Evolutionary conservation across 257 asterid species (phyloP).

Genomic region (Solanum lignicaule): DNA sequence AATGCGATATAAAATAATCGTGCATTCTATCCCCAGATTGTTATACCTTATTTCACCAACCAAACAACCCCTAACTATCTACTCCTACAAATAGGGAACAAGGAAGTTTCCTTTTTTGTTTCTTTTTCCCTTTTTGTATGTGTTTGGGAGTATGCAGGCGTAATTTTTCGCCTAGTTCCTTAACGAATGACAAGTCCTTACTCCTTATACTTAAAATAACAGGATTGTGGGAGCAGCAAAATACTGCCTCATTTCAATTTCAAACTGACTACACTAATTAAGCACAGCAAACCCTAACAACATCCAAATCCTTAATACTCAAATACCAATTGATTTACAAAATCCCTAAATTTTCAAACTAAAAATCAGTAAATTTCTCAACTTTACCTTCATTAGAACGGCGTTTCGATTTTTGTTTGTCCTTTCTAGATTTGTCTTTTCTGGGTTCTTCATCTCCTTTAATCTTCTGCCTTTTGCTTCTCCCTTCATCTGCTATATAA

Average conservation of each 20-base stretch:
- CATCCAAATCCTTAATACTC: not conserved
- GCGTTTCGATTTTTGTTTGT: conserved; percentile 33
- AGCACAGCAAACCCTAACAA: not conserved
- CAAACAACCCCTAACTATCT: not conserved
- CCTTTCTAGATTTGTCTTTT: not conserved
- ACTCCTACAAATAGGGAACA: no score
- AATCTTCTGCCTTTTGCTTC: not conserved
- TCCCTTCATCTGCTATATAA: conserved; percentile 10
- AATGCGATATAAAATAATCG: not conserved
- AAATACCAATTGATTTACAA: not conserved
- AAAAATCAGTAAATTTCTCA: not conserved
- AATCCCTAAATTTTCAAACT: not conserved
- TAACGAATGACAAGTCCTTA: not conserved
- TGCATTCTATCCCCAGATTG: no score
- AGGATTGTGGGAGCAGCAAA: not conserved
- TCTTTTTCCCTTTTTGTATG: no score
- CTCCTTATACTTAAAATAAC: no score
- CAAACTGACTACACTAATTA: not conserved
- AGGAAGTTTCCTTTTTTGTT: no score
- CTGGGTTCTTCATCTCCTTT: not conserved
- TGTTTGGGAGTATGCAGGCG: no score
- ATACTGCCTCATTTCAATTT: not conserved
- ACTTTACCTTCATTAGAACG: conserved; percentile 38
- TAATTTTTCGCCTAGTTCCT: not conserved
- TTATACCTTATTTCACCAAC: no score